These are phyloP conservation scores for Cucumis sativus DNA, from an alignment of 306 rosid genomes.

Conservation along the genomic window DNA sequence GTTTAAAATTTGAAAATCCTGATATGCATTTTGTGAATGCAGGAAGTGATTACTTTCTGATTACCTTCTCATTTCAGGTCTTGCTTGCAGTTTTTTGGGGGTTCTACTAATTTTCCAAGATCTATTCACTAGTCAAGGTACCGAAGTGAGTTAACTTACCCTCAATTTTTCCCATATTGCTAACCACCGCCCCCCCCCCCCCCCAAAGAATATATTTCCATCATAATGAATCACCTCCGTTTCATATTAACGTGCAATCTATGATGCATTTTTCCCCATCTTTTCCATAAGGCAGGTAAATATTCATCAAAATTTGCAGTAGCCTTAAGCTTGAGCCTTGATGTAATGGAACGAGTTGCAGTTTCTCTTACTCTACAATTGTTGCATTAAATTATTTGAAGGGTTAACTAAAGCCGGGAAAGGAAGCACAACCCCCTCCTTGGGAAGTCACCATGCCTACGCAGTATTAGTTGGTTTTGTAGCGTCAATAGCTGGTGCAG, in stretches of 20 bases:
- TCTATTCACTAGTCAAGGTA: constrained; percentile 53
- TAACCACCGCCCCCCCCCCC: neutral
- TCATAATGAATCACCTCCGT: neutral
- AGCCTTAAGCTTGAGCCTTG: neutral
- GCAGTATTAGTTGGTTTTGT: constrained; percentile 42
- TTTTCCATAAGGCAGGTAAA: constrained; percentile 6
- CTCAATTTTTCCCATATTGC: neutral
- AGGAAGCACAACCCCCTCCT: constrained; percentile 17
- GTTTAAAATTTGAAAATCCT: neutral
- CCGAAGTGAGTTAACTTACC: constrained; percentile 15
- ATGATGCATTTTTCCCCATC: neutral
- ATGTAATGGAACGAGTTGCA: constrained; percentile 3
- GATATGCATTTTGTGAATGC: neutral
- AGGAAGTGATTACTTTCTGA: constrained; percentile 8
- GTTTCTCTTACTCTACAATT: constrained; percentile 13
- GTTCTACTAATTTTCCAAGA: constrained; percentile 53
- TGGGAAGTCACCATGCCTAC: constrained; percentile 24
- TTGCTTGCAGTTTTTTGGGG: constrained; percentile 77
- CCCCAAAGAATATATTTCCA: neutral
- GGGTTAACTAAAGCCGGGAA: constrained; percentile 34
- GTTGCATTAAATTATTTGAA: constrained; percentile 14
- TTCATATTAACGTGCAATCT: neutral
- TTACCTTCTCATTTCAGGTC: constrained; percentile 35
- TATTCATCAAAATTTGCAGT: neutral
- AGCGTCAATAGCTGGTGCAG: constrained; percentile 58